phyloP scores from a whole-genome alignment of 2,329 filamentous ascomycete species.

The Colletotrichum orchidophilum region DNA sequence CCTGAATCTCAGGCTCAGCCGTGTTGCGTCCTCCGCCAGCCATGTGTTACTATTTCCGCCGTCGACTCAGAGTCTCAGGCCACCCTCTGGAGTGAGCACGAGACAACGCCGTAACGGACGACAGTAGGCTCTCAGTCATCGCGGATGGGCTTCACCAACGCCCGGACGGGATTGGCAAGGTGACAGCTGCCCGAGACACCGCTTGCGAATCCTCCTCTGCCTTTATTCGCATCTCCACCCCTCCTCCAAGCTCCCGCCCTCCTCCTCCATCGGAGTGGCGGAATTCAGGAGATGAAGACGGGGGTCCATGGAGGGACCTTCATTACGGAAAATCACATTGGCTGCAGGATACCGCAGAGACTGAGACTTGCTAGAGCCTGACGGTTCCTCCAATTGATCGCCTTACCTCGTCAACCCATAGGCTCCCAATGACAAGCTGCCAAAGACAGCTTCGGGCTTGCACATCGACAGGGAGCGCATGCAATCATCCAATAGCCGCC shows the following conservation, averaged over 20 bases:
- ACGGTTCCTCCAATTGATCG: not conserved
- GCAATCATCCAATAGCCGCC: not conserved
- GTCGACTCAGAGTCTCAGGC: not conserved
- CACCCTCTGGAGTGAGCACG: not conserved
- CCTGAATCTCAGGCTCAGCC: not conserved
- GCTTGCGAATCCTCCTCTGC: not conserved
- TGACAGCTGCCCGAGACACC: not conserved
- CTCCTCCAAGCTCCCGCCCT: conserved; percentile 9
- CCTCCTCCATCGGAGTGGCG: conserved; percentile 27
- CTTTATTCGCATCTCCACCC: not conserved
- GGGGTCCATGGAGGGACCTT: conserved; percentile 4
- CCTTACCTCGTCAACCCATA: not conserved
- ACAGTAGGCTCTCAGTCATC: too few relatives aligned
- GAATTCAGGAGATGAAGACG: conserved; percentile 23
- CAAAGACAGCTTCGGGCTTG: conserved; percentile 1
- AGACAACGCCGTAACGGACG: not conserved
- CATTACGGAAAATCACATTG: conserved; percentile 4
- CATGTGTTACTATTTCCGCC: not conserved
- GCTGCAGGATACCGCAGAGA: conserved; percentile 8
- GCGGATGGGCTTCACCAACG: not conserved
- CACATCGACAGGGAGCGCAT: not conserved
- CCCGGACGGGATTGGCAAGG: not conserved
- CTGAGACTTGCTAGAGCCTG: not conserved
- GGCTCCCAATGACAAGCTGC: not conserved
- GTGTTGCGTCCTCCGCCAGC: not conserved